Evolutionary conservation across 352 stramenopile genomes (phyloP).

Genomic region (Globisporangium abappressorium): DNA sequence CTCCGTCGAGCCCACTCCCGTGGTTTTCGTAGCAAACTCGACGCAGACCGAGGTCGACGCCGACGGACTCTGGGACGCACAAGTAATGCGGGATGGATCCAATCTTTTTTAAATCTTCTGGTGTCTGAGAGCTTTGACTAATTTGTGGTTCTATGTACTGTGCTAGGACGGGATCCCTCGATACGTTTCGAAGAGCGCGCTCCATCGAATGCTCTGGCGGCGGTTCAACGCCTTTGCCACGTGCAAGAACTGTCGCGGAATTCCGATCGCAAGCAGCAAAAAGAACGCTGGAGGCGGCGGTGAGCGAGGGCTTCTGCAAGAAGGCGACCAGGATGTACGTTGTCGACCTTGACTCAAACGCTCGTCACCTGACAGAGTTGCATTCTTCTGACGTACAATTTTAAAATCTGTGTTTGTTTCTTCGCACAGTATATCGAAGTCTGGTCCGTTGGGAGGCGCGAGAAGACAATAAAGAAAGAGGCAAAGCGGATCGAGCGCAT

Average conservation of each 20-base stretch:
- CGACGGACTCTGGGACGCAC: slow-evolving; percentile 67
- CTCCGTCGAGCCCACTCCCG: slow-evolving; percentile 24
- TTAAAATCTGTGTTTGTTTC: background rate
- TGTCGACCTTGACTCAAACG: background rate
- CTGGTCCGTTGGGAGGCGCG: slow-evolving; percentile 43
- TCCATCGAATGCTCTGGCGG: slow-evolving; percentile 54
- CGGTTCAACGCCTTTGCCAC: slow-evolving; percentile 67
- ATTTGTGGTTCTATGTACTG: no score
- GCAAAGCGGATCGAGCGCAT: slow-evolving; percentile 37
- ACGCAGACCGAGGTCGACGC: slow-evolving; percentile 69
- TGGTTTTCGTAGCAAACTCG: slow-evolving; percentile 17
- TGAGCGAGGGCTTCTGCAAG: background rate
- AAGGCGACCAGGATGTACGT: slow-evolving; percentile 25
- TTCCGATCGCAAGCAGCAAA: slow-evolving; percentile 30
- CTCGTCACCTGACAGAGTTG: no score
- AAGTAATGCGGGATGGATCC: slow-evolving; percentile 22
- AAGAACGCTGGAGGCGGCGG: background rate
- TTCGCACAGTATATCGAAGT: slow-evolving; percentile 49
- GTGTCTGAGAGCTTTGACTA: no score
- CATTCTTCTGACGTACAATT: no score
- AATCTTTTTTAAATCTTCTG: no score
- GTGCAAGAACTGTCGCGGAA: slow-evolving; percentile 67
- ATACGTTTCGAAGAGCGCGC: slow-evolving; percentile 50
- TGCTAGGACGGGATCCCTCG: slow-evolving; percentile 53
- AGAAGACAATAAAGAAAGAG: slow-evolving; percentile 48